phyloP scores from a whole-genome alignment of 139 green algal genomes.

The Coelastrella sp. region DNA sequence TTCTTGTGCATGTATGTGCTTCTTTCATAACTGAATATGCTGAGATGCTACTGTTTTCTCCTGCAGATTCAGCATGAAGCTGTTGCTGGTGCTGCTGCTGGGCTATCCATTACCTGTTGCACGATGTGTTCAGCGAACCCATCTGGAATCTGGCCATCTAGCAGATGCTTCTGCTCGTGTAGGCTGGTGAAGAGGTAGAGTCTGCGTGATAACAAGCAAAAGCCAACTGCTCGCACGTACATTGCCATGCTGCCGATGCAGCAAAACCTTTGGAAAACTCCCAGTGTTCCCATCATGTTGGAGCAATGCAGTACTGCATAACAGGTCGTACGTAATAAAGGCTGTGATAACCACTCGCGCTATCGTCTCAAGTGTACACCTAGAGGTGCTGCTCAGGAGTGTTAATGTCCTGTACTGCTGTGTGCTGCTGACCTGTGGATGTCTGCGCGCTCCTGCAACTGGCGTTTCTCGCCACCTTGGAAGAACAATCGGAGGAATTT shows the following conservation, averaged over 20 bases:
- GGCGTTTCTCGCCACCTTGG: slow-evolving; percentile 59
- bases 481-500: slow-evolving; percentile 42
- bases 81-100: background rate
- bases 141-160: background rate
- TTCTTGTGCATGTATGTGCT: too few relatives aligned
- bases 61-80: background rate
- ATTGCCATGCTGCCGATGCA: background rate
- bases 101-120: background rate
- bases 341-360: background rate
- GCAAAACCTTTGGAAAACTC: background rate
- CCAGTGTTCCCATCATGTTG: too few relatives aligned
- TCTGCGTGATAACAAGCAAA: background rate
- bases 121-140: background rate
- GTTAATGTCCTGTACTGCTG: background rate
- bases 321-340: background rate
- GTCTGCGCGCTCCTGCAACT: slow-evolving; percentile 65
- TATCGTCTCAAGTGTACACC: too few relatives aligned
- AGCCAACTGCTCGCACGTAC: background rate
- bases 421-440: slow-evolving; percentile 47
- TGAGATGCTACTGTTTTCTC: slow-evolving; percentile 5
- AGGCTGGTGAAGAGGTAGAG: slow-evolving; percentile 65
- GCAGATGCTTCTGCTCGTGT: background rate
- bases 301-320: too few relatives aligned
- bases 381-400: background rate
- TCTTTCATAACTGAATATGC: too few relatives aligned